A percentile compares a stretch with the other conserved stretches of the same genome.
These are phyloP conservation scores for Pyrenula aspistea DNA, from an alignment of 495 filamentous ascomycete genomes.

Conservation along the genomic window DNA sequence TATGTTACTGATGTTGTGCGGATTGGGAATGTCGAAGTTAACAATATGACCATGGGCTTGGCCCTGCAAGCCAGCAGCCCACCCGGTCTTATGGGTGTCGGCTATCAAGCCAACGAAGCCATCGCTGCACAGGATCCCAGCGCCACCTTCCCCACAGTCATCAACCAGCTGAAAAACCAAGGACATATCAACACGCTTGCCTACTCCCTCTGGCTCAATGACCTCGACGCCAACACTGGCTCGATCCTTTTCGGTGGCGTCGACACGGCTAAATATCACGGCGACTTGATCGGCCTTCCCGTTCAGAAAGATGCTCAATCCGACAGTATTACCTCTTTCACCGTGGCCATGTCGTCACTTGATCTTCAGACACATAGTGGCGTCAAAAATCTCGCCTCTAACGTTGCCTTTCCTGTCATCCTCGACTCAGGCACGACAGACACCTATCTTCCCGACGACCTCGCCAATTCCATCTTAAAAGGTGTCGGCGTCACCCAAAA, in stretches of 20 bases:
- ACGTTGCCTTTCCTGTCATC: conserved; percentile 52
- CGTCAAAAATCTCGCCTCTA: conserved; percentile 28
- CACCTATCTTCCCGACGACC: conserved; percentile 57
- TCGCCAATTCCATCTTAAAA: conserved; percentile 48
- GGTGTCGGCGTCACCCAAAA: conserved; percentile 50
- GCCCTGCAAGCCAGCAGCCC: conserved; percentile 3
- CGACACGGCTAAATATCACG: conserved; percentile 61
- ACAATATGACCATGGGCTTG: conserved; percentile 27
- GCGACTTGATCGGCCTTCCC: conserved; percentile 57
- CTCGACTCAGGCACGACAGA: conserved; percentile 72
- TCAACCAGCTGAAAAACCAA: conserved; percentile 47
- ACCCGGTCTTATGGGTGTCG: conserved; percentile 77
- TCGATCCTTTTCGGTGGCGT: conserved; percentile 81
- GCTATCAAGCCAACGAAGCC: conserved; percentile 62
- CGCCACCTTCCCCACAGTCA: conserved; percentile 55
- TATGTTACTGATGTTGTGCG: conserved; percentile 65
- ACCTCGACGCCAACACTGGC: conserved; percentile 57
- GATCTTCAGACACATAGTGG: conserved; percentile 18
- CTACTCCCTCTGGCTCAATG: conserved; percentile 82
- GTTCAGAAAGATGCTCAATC: conserved; percentile 36
- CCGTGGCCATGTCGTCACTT: conserved; percentile 60
- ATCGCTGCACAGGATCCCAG: conserved; percentile 40
- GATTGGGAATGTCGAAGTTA: conserved; percentile 46
- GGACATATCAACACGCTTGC: conserved; percentile 60
- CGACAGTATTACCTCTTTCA: conserved; percentile 50